Evolutionary conservation across 768 basidiomycete genomes (phyloP), one percentile per base, ranked within the genome.

Genomic region (Rhodotorula graminis): DNA sequence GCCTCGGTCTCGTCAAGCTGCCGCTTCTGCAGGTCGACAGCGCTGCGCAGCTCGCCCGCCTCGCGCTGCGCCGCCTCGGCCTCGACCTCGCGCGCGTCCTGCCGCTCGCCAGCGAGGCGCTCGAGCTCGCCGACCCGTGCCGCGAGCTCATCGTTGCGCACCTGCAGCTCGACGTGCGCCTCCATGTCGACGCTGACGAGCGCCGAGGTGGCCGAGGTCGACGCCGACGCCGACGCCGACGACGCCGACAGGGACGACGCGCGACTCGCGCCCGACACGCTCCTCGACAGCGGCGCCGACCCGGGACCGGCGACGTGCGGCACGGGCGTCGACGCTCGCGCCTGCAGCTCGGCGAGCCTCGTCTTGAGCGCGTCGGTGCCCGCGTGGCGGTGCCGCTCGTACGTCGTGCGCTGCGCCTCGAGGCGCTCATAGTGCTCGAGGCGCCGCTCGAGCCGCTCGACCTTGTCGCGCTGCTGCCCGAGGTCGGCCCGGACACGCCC

Each of bases 361-460:
- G 40, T 53, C 49, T 75, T 72, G 64, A 75, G 69, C 47, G 55
- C 52, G 57, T 75, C 74, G 14, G 71, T 64, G 15, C 74, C 74
- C 11, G 44, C 57, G 0, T 65, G 42, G 37, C 64, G 67, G 19
- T 65, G 61, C 52, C 58, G 14, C 29, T 50, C 67, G 69, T 71
- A 73, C 40, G 29, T 29, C 47, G 53, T 50, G 2, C 69, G 60
- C 8, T 70, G 58, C 3, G 27, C 49, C 44, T 71, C 73, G 42
- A 69, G 69, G 23, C 40, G 37, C 50, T 66, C 61, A 42, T 57
- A 49, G 21, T 27, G 37, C 19, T 66, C 68, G 23, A 70, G 50
- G 23, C 42, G n/a, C 9, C 69, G 68, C 50, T 59, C 61, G 14
- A 73, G 68, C 29, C 47, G 61, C 2, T 56, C 68, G 8, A 52